Base-by-base conservation (phyloP, 2,329 filamentous ascomycete genomes). In the Colletotrichum sp. region DNA sequence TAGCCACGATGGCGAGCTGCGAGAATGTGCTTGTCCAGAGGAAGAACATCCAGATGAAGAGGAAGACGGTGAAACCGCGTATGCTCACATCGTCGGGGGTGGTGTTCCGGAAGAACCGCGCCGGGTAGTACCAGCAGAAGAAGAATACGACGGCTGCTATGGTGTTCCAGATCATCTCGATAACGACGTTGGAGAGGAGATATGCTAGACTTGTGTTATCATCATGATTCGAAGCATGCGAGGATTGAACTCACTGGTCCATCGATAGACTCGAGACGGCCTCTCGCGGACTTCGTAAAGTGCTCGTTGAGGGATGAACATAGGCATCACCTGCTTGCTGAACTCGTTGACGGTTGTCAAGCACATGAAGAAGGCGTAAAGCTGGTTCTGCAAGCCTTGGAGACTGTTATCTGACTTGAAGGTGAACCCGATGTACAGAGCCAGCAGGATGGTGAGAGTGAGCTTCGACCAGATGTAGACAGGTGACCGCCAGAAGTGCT, bases 401-500 rank as follows among this genome's bases (percentile, higher is more conserved):
- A 91, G 85, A 1, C 88, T 91, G 78, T 89, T 89, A 12, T 88
- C 86, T 9, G 90, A 87, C 58, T 84, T 87, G 81, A 94, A 93
- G 1, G 90, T 92, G 80, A 93, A 93, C 2, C 92, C 93, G 69
- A 94, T 93, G 81, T 94, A 94, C 2, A 95, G 86, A 27, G 74
- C 78, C 52, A 78, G 39, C 25, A 87, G 79, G 55, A 87, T 81
- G 76, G 88, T 91, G 36, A 94, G 88, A 7, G 87, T 84, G 2
- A 87, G 80, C 83, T 94, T 94, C 58, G 91, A 91, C 84, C 93
- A 94, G 80, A 95, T 93, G 84, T 95, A 95, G 5, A 89, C 88
- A 0, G 93, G 93, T 2, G 90, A 94, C 62, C 93, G 90, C 93
- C 93, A 95, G 86, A 94, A 94, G 81, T 94, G 93, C 78, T 93